phyloP scores from a whole-genome alignment of 2,329 filamentous ascomycete species.

The Fusarium tricinctum region DNA sequence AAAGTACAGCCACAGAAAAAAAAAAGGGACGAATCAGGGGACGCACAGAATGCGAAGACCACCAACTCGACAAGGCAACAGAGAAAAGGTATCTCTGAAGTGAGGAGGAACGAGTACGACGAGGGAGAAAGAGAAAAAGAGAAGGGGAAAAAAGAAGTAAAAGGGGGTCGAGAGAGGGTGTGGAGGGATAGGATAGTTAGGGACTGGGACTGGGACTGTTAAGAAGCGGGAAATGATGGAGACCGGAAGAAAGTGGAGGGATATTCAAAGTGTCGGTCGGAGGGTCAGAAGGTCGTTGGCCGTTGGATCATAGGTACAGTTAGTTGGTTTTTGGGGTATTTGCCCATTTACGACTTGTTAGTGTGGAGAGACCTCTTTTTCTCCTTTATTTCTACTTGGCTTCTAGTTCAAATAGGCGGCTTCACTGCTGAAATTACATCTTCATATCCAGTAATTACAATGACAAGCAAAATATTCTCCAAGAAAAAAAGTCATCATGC shows the following conservation, averaged over 20 bases:
- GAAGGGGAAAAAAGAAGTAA: constrained; percentile 26
- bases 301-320: constrained; percentile 12
- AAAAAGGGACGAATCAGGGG: constrained; percentile 19
- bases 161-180: constrained; percentile 39
- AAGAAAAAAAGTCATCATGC: constrained; percentile 5
- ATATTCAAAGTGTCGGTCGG: constrained; percentile 42
- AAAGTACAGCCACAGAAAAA: constrained; percentile 26
- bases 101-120: constrained; percentile 17
- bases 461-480: background rate
- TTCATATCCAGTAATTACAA: background rate
- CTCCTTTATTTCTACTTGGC: constrained; percentile 4
- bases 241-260: constrained; percentile 43
- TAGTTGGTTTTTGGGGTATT: background rate
- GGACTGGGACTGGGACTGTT: background rate
- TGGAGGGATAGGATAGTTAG: constrained; percentile 42
- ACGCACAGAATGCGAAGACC: constrained; percentile 21
- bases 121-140: background rate
- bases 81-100: constrained; percentile 24
- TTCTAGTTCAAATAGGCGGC: constrained; percentile 19
- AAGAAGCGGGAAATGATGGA: constrained; percentile 41
- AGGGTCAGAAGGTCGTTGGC: constrained; percentile 3
- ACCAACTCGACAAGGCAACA: constrained; percentile 40
- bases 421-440: constrained; percentile 23
- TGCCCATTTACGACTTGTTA: background rate
- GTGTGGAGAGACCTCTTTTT: constrained; percentile 10